These are phyloP conservation scores for Myxozyma melibiosi DNA, from an alignment of 805 yeast species.

Conservation along the genomic window DNA sequence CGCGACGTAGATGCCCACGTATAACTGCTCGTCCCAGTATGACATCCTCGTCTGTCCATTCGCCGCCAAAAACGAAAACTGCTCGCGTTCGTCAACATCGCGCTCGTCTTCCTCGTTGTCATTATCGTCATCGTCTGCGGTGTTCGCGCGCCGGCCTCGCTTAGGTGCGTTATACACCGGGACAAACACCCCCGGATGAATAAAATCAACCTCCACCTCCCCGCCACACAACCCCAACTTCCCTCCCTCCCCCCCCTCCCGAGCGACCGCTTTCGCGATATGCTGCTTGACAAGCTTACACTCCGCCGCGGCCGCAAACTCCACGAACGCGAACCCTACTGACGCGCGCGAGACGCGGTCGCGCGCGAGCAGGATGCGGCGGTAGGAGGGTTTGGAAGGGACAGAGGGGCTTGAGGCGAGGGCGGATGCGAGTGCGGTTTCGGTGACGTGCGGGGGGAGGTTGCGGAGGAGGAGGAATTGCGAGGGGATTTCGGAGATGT, in stretches of 20 bases:
- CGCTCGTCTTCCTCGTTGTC: background rate
- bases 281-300: constrained; percentile 14
- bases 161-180: constrained; percentile 15
- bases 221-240: background rate
- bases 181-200: constrained; percentile 33
- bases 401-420: background rate
- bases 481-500: constrained; percentile 19
- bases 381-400: background rate
- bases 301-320: constrained; percentile 22
- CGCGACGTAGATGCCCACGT: constrained; percentile 12
- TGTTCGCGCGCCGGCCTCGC: no score
- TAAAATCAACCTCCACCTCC: constrained; percentile 8
- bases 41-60: constrained; percentile 17
- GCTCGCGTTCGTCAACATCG: background rate
- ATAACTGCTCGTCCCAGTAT: constrained; percentile 30
- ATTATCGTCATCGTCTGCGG: no score
- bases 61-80: constrained; percentile 19
- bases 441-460: constrained; percentile 5
- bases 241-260: background rate
- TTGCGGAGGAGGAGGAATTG: constrained; percentile 27
- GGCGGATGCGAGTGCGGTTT: constrained; percentile 9
- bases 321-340: constrained; percentile 29
- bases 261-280: background rate
- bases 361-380: constrained; percentile 26
- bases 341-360: constrained; percentile 17